These are phyloP conservation scores for Arachis stenosperma DNA, from an alignment of 306 rosid genomes.

Conservation along the genomic window DNA sequence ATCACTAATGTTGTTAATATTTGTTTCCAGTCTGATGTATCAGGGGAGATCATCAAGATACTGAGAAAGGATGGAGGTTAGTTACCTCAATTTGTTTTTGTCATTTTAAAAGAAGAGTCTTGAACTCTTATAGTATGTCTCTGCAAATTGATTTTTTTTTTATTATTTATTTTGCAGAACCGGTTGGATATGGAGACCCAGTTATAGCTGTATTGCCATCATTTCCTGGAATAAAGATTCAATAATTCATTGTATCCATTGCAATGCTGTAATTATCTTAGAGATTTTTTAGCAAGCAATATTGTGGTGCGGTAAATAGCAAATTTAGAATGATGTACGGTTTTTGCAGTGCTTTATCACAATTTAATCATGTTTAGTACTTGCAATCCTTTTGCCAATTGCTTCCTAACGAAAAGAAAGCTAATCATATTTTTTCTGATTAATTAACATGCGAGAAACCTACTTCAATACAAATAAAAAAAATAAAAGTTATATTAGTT, in stretches of 20 bases:
- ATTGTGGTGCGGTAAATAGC: neutral
- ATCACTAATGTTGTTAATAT: conserved; percentile 23
- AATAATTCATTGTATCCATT: conserved; percentile 39
- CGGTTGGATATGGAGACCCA: conserved; percentile 89
- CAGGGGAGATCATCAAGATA: conserved; percentile 88
- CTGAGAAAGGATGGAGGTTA: conserved; percentile 84
- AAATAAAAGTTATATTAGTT: no score
- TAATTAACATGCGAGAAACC: no score
- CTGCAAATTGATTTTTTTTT: neutral
- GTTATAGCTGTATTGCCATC: conserved; percentile 84
- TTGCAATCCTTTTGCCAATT: no score
- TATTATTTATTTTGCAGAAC: conserved; percentile 52
- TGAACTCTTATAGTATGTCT: neutral
- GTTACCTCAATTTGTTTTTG: conserved; percentile 31
- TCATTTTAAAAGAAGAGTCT: neutral
- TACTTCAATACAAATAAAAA: no score
- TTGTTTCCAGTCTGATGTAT: conserved; percentile 63
- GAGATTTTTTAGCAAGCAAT: conserved; percentile 11
- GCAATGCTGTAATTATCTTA: conserved; percentile 24
- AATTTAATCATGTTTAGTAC: neutral
- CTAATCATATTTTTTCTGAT: no score
- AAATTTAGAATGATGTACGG: neutral
- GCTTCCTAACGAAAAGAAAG: no score
- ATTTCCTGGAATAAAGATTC: conserved; percentile 92
- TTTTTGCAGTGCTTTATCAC: neutral